Base-by-base conservation (phyloP, 2,329 filamentous ascomycete genomes). In the Fonsecaea erecta region DNA sequence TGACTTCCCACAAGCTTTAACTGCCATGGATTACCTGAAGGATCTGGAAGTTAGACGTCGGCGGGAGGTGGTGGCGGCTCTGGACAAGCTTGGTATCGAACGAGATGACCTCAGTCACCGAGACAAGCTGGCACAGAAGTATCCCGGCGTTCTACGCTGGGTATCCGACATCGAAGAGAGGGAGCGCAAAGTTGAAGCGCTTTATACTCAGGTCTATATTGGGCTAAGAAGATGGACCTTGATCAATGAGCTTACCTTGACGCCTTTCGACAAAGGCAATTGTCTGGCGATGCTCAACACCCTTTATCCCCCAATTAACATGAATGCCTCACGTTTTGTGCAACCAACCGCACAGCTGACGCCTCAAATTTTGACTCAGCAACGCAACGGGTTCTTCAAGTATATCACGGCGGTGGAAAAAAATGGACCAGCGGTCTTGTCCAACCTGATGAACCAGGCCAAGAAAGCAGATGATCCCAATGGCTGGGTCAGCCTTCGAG, bases 211-310 rank as follows among this genome's bases (percentile, higher is more conserved):
- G 70, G 78, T 88, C 46, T 89, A 86, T 74, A 75, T 89, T 62
- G 84, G 84, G 37, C 76, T 90, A 56, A 83, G 87, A 69, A 82
- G 86, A 72, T 90, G 87, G 87, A 85, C 86, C 64, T 77, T 90
- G 73, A 84, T 89, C 75, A 88, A 89, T 71, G 87, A 89, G 71
- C 81, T 90, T 71, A 83, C 85, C 28, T 78, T 88, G 32, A 78
- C 82, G 34, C 86, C 86, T 0, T 88, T 87, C 76, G 86, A 86
- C 78, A 88, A 87, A 74, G 81, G 84, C 71, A 89, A 88, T 73
- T 88, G 87, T 73, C 81, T 88, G 68, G 87, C 86, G 60, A 87
- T 90, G 83, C 83, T 90, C 57, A 90, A 90, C 76, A 89, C 87
- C 9, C 79, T 90, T 32, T 86, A 88, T 68, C 87, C 87, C 7